Percentiles rank a stretch among this genome's conserved stretches.
These are phyloP conservation scores for Heracleum sosnowskyi DNA, from an alignment of 129 eudicot species.

Conservation along the genomic window DNA sequence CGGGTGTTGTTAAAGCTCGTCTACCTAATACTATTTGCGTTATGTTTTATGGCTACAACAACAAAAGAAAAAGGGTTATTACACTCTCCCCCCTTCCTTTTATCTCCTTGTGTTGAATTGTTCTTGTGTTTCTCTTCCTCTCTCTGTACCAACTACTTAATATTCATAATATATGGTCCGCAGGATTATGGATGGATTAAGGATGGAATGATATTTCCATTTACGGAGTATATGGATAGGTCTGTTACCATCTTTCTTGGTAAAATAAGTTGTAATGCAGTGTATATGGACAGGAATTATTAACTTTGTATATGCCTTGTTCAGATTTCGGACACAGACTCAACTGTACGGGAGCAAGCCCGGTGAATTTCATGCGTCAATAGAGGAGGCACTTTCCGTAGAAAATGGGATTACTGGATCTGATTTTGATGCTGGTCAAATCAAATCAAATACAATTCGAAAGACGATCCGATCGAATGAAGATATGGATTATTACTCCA, in stretches of 20 bases:
- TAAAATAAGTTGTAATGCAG: neutral
- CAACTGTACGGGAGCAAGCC: conserved; percentile 75
- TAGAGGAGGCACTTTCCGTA: conserved; percentile 77
- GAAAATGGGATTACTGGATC: conserved; percentile 45
- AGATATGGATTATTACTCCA: conserved; percentile 26
- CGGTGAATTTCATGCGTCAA: conserved; percentile 57
- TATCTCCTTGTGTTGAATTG: neutral
- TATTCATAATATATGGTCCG: neutral
- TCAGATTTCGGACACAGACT: conserved; percentile 82
- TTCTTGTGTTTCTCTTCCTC: too few relatives aligned
- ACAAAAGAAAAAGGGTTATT: conserved; percentile 60
- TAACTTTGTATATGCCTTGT: conserved; percentile 6
- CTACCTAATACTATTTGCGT: conserved; percentile 67
- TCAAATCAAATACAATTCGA: conserved; percentile 23
- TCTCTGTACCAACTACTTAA: neutral
- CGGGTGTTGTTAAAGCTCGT: conserved; percentile 54
- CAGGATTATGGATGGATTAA: conserved; percentile 98
- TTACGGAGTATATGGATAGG: conserved; percentile 68
- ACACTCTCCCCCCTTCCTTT: neutral
- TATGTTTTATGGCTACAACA: conserved; percentile 77
- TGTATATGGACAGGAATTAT: neutral
- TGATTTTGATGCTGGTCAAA: conserved; percentile 16
- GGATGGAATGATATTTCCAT: conserved; percentile 83
- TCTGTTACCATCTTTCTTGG: conserved; percentile 8
- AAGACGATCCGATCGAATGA: conserved; percentile 48